These are phyloP conservation scores for Voacanga thouarsii DNA, from an alignment of 257 asterid genomes.

Conservation along the genomic window DNA sequence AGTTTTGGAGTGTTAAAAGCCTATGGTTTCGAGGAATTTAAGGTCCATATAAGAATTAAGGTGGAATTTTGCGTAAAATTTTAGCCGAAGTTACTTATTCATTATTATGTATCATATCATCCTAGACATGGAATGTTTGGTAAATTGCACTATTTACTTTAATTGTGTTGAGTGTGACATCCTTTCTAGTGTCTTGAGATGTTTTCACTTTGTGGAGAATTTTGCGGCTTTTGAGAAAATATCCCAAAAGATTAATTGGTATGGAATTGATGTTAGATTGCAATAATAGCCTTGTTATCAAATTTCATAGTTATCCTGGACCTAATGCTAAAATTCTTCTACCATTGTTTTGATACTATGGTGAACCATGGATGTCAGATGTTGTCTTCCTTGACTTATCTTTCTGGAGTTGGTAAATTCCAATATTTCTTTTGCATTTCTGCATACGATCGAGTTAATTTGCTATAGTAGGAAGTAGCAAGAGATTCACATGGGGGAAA, in stretches of 20 bases:
- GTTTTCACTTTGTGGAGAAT: conserved; percentile 77
- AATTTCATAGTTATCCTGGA: conserved; percentile 22
- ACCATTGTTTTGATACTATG: conserved; percentile 69
- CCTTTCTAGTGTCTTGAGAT: conserved; percentile 28
- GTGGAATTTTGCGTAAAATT: no score
- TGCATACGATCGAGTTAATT: neutral
- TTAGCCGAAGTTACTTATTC: no score
- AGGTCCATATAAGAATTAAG: no score
- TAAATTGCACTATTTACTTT: no score
- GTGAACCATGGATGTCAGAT: conserved; percentile 41
- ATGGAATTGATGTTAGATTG: conserved; percentile 76
- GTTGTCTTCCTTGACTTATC: conserved; percentile 89
- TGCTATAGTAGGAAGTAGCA: neutral
- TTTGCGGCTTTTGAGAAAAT: conserved; percentile 58
- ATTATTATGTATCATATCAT: no score
- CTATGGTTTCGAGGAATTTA: no score
- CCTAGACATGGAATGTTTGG: no score
- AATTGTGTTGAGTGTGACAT: no score
- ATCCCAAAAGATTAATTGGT: conserved; percentile 71
- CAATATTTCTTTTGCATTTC: no score
- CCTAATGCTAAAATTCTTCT: conserved; percentile 41
- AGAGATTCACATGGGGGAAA: no score
- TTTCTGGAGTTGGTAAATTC: conserved; percentile 80
- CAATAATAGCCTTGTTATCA: conserved; percentile 57
- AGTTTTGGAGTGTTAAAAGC: no score